Base-by-base conservation (phyloP, 2,329 filamentous ascomycete genomes). In the Chaetomium sp. region DNA sequence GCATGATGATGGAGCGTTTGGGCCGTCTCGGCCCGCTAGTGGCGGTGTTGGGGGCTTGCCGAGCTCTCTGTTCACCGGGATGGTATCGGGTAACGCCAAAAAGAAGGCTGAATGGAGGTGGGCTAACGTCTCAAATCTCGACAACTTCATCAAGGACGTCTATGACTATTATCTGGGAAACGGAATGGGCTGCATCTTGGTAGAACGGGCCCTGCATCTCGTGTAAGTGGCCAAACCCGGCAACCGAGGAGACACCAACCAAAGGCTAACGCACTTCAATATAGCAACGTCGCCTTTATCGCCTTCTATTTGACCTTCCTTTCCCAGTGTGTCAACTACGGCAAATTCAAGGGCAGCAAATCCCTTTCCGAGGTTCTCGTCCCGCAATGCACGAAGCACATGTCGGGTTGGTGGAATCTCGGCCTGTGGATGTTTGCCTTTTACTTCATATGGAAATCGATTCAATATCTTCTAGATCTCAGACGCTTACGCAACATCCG, bases 71-170 rank as follows among this genome's bases (percentile, higher is more conserved):
- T 65, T 66, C 59, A 64, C 45, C 6, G 61, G 54, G 6, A 54
- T 65, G 12, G 55, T 70, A 19, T 60, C 68, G 1, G 71, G 70
- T 8, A 71, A 68, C 52, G 72, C 74, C 10, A 84, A 84, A 69
- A 87, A 92, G 67, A 87, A 86, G 69, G 91, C 91, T 3, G 82
- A 95, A 75, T 96, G 90, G 86, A 82, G 89, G 71, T 96, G 91
- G 88, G 89, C 89, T 53, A 96, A 96, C 66, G 89, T 94, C 55
- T 84, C 88, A 40, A 94, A 95, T 66, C 76, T 96, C 52, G 91
- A 96, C 70, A 86, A 84, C 64, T 96, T 96, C 68, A 84, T 96
- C 67, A 81, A 83, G 54, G 87, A 83, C 59, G 89, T 95, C 3
- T 96, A 96, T 68, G 79, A 87, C 61, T 96, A 96, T 71, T 96